These are phyloP conservation scores for Dispira parvispora DNA, from an alignment of 192 early-diverging fungal species.

Conservation along the genomic window DNA sequence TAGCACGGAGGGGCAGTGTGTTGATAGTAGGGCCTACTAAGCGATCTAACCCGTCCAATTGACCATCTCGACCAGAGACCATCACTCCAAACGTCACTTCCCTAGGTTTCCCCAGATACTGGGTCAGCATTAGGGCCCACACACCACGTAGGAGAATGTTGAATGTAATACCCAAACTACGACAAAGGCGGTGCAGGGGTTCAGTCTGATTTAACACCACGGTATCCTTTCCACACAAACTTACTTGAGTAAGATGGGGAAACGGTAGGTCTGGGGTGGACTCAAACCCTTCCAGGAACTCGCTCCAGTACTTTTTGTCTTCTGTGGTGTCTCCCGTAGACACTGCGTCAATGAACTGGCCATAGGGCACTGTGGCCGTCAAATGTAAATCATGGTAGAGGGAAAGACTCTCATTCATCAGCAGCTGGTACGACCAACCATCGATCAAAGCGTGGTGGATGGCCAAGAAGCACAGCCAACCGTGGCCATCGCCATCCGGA, in stretches of 20 bases:
- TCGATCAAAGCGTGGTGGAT: background rate
- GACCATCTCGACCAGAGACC: background rate
- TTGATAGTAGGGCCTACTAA: background rate
- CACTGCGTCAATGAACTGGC: background rate
- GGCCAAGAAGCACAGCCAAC: background rate
- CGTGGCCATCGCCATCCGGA: too few relatives aligned
- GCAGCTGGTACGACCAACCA: background rate
- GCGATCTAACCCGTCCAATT: background rate
- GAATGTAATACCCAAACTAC: background rate
- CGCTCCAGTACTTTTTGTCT: background rate
- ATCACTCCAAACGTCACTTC: constrained; percentile 4
- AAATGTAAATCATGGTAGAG: background rate
- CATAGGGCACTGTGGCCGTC: background rate
- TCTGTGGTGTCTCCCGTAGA: background rate
- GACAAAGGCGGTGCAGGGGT: background rate
- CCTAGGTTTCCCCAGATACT: background rate
- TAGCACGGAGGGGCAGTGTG: background rate
- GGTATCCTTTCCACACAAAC: background rate
- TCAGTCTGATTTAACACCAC: too few relatives aligned
- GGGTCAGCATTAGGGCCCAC: background rate
- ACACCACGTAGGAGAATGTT: background rate
- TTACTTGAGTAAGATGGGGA: background rate
- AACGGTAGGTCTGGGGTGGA: background rate
- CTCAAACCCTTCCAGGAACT: background rate
- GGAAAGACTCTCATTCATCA: background rate